Conservation (phyloP, 2,329 filamentous ascomycete species). For the Pseudogymnoascus sp. region DNA sequence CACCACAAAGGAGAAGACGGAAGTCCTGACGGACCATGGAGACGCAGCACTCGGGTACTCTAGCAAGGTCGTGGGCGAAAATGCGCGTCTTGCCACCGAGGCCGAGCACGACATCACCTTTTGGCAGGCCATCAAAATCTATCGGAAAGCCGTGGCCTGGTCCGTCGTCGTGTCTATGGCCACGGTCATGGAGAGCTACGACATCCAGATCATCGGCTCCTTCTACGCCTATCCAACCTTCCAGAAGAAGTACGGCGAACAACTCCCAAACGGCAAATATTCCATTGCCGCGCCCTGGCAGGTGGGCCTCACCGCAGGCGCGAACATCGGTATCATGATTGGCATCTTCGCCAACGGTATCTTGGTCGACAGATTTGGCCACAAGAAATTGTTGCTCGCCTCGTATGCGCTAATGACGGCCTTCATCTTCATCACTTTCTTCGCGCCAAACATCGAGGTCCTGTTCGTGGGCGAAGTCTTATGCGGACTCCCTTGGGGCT, state of each 20-base stretch:
- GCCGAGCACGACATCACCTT: slow-evolving; percentile 67
- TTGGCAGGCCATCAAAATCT: slow-evolving; percentile 69
- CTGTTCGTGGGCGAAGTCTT: slow-evolving; percentile 45
- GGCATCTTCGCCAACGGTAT: slow-evolving; percentile 42
- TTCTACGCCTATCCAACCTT: slow-evolving; percentile 46
- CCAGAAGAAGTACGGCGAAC: slow-evolving; percentile 32
- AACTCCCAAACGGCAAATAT: slow-evolving; percentile 25
- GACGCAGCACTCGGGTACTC: background rate
- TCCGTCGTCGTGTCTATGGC: slow-evolving; percentile 79
- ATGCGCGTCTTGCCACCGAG: slow-evolving; percentile 39
- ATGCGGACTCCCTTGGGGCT: slow-evolving; percentile 44
- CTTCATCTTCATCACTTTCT: slow-evolving; percentile 46
- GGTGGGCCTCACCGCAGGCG: slow-evolving; percentile 25
- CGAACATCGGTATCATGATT: slow-evolving; percentile 33
- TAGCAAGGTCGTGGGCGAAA: slow-evolving; percentile 7
- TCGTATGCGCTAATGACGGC: slow-evolving; percentile 40
- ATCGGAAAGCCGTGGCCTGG: slow-evolving; percentile 82
- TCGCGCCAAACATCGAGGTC: slow-evolving; percentile 39
- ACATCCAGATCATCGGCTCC: slow-evolving; percentile 72
- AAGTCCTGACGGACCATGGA: background rate
- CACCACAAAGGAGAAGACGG: slow-evolving; percentile 2
- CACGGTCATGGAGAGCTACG: slow-evolving; percentile 88
- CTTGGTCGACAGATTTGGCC: slow-evolving; percentile 43
- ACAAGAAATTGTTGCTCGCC: slow-evolving; percentile 43
- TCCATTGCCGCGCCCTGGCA: slow-evolving; percentile 28